phyloP scores from a whole-genome alignment of 2,329 filamentous ascomycete genomes.

The Myriosclerotinia scirpicola region DNA sequence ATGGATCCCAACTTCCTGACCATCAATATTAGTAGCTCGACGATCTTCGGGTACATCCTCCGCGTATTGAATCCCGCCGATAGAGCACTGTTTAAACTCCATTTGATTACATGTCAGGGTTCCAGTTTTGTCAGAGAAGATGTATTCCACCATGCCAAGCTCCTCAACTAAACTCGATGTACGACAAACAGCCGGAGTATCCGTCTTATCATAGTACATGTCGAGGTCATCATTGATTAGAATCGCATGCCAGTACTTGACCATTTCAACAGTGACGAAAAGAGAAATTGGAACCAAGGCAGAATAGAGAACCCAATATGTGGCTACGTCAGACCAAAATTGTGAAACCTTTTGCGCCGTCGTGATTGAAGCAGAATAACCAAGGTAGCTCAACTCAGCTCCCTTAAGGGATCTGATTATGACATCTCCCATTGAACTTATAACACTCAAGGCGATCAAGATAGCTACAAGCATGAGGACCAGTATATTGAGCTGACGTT shows the following conservation, averaged over 20 bases:
- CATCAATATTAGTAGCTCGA: slow-evolving; percentile 75
- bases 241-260: slow-evolving; percentile 98
- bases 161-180: slow-evolving; percentile 97
- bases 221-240: slow-evolving; percentile 97
- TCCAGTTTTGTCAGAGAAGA: slow-evolving; percentile 97
- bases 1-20: slow-evolving; percentile 68
- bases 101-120: slow-evolving; percentile 98
- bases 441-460: slow-evolving; percentile 77
- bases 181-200: slow-evolving; percentile 92
- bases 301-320: slow-evolving; percentile 97
- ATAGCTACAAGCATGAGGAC: slow-evolving; percentile 88
- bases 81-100: slow-evolving; percentile 96
- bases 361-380: slow-evolving; percentile 60
- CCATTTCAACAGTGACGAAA: slow-evolving; percentile 94
- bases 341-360: slow-evolving; percentile 62
- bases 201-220: slow-evolving; percentile 94
- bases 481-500: slow-evolving; percentile 88
- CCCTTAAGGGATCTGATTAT: slow-evolving; percentile 68
- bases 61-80: slow-evolving; percentile 90
- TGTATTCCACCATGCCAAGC: slow-evolving; percentile 95
- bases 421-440: slow-evolving; percentile 89
- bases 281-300: slow-evolving; percentile 95
- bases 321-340: slow-evolving; percentile 93
- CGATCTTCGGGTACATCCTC: slow-evolving; percentile 91
- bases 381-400: slow-evolving; percentile 69